Percentiles rank a stretch among this genome's conserved stretches.
Conservation (phyloP, 1,284 basidiomycete genomes). For the Leucoagaricus sp. region DNA sequence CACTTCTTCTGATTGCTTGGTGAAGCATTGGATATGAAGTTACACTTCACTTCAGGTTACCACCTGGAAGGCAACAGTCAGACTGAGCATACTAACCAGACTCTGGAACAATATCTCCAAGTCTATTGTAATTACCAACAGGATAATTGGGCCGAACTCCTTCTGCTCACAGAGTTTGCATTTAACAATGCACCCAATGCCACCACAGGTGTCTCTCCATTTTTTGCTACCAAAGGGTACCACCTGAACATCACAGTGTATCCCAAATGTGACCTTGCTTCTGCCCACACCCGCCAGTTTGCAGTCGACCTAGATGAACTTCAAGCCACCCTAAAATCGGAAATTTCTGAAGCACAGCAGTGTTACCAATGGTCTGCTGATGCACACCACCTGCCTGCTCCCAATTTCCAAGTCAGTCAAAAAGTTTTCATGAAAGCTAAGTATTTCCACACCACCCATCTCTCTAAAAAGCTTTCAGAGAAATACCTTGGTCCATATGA, state of each 20-base stretch:
- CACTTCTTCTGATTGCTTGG: constrained; percentile 18
- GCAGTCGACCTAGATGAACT: too few relatives aligned
- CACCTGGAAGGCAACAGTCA: not conserved
- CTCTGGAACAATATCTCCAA: constrained; percentile 40
- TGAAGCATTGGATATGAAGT: constrained; percentile 8
- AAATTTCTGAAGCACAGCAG: too few relatives aligned
- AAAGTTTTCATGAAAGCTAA: too few relatives aligned
- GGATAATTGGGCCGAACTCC: constrained; percentile 43
- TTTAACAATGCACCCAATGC: constrained; percentile 43
- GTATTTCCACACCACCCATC: too few relatives aligned
- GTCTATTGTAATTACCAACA: constrained; percentile 42
- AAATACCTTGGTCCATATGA: too few relatives aligned
- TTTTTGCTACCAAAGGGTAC: not conserved
- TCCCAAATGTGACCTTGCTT: too few relatives aligned
- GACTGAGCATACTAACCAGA: constrained; percentile 36
- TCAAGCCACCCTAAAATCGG: too few relatives aligned
- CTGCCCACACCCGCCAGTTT: too few relatives aligned
- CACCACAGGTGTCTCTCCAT: constrained; percentile 26
- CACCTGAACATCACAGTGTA: not conserved
- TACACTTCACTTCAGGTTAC: not conserved
- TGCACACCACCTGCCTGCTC: too few relatives aligned
- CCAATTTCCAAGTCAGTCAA: too few relatives aligned
- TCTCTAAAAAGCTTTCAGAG: too few relatives aligned
- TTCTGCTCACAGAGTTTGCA: constrained; percentile 45
- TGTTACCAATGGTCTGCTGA: too few relatives aligned